Base-by-base conservation (phyloP, 2,329 filamentous ascomycete genomes). In the Chaetoscypha palmicola region DNA sequence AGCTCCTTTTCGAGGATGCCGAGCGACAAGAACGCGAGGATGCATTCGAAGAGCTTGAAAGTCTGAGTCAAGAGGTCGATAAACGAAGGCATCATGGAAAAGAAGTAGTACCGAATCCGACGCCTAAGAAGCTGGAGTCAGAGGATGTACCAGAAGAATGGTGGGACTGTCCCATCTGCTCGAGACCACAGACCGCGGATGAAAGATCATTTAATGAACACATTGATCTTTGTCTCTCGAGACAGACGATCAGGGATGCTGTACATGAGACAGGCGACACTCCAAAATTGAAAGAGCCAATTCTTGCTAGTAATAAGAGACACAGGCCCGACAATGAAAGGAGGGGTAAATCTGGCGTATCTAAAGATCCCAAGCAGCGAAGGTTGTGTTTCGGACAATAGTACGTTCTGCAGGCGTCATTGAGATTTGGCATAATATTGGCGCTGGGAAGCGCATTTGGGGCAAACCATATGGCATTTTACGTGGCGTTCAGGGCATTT, bases 91-190 rank as follows among this genome's bases (percentile, higher is more conserved):
- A 62, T 34, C 72, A 77, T 42, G 71, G 70, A 30, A 75, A 74
- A 48, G 75, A 79, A 52, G 67, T 76, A 23, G 54, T 66, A 1
- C 67, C 73, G 2, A 73, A 71, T 49, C 67, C 58, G 5, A 59
- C 48, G 34, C 65, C 55, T 8, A 58, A 49, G 38, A 66, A 64
- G 45, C 50, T 56, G 16, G 41, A 51, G 0, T 38, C 56, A 55
- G 3, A 43, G 22, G 33, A 35, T 2, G 14, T 8, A 10, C 5
- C 61, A 8, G 62, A 67, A 41, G 69, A 79, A 36, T 72, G 70
- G 62, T 97, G 90, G 90, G 74, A 83, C 28, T 98, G 92, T 62
- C 92, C 92, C 0, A 86, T 97, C 34, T 98, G 92, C 62, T 67
- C 69, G n/a, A 71, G 82, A 12, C 81, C 86, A 0, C 90, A 96